Conservation (phyloP, 2,329 filamentous ascomycete species). For the Geosmithia putterillii region DNA sequence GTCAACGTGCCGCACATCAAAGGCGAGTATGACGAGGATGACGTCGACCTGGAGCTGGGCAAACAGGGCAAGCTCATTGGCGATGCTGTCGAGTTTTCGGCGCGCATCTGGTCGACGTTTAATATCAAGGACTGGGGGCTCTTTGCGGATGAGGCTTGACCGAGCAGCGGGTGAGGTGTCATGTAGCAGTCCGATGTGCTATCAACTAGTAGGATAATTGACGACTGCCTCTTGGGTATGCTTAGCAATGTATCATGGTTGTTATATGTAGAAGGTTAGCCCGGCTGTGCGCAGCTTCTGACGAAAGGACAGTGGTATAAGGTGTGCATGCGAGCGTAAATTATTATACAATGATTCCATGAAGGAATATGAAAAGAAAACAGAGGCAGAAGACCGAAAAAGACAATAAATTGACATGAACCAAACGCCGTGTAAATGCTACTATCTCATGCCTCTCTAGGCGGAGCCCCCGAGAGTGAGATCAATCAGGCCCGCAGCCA, state of each 20-base stretch:
- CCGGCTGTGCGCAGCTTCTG: too few species aligned
- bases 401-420: neutral
- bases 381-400: neutral
- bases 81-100: slow-evolving; percentile 54
- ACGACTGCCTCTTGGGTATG: too few species aligned
- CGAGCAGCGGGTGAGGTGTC: neutral
- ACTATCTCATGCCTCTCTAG: neutral
- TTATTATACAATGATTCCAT: neutral
- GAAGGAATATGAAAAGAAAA: neutral
- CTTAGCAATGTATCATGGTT: too few species aligned
- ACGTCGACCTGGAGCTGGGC: slow-evolving; percentile 55
- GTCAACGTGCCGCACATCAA: slow-evolving; percentile 80
- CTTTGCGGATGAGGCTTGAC: slow-evolving; percentile 32
- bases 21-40: slow-evolving; percentile 60
- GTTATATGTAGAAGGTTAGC: neutral
- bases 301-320: neutral
- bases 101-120: slow-evolving; percentile 58
- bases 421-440: slow-evolving; percentile 1
- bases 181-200: too few species aligned
- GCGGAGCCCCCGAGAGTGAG: slow-evolving; percentile 11
- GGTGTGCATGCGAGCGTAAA: neutral
- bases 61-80: slow-evolving; percentile 57
- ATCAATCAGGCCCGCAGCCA: slow-evolving; percentile 12
- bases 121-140: slow-evolving; percentile 71
- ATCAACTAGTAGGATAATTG: too few species aligned